Evolutionary conservation across 2,329 filamentous ascomycete genomes (phyloP).

Genomic region (Beauveria caledonica): DNA sequence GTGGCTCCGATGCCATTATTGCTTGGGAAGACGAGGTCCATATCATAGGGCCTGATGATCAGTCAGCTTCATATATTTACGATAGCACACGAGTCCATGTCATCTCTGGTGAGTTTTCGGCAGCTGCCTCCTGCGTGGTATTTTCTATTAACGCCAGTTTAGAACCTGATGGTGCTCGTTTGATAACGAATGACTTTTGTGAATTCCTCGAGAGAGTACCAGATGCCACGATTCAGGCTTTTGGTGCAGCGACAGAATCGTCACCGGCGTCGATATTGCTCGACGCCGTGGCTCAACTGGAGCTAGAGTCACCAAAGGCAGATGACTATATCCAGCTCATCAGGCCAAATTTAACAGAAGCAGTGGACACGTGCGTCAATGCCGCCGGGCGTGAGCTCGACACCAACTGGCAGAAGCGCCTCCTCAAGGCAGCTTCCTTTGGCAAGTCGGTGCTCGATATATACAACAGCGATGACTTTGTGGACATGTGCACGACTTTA

Average conservation of each 20-base stretch:
- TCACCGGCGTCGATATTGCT: slow-evolving; percentile 87
- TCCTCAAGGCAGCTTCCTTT: slow-evolving; percentile 94
- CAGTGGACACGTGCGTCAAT: slow-evolving; percentile 87
- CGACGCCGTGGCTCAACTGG: slow-evolving; percentile 84
- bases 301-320: slow-evolving; percentile 90
- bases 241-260: slow-evolving; percentile 78
- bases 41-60: slow-evolving; percentile 76
- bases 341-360: slow-evolving; percentile 75
- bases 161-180: slow-evolving; percentile 75
- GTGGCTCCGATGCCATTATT: slow-evolving; percentile 87
- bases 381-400: slow-evolving; percentile 90
- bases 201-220: slow-evolving; percentile 96
- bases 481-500: slow-evolving; percentile 93
- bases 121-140: neutral
- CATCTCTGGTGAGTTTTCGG: slow-evolving; percentile 53
- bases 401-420: slow-evolving; percentile 84
- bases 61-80: slow-evolving; percentile 74
- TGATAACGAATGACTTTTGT: slow-evolving; percentile 90
- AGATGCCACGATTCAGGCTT: slow-evolving; percentile 77
- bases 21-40: slow-evolving; percentile 98
- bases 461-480: slow-evolving; percentile 97
- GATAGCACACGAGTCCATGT: slow-evolving; percentile 84
- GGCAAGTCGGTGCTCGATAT: slow-evolving; percentile 95
- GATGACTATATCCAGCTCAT: slow-evolving; percentile 98
- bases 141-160: slow-evolving; percentile 8